Evolutionary conservation across 1,139 yeast species (phyloP).

Genomic region (Taiozyma sp.): DNA sequence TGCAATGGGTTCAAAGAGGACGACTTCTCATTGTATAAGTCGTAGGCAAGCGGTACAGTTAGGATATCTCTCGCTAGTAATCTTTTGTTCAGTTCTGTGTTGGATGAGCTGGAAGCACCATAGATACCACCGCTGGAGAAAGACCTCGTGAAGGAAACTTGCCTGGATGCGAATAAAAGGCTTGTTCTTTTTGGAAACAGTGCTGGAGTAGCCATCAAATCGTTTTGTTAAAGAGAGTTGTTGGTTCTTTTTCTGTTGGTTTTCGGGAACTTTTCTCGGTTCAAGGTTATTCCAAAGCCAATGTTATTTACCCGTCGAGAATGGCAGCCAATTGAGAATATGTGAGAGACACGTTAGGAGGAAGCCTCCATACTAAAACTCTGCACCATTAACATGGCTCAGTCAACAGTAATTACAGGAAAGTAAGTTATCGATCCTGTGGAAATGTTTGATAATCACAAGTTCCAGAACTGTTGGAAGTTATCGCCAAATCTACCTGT

Average conservation of each 20-base stretch:
- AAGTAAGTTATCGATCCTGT: too few species aligned
- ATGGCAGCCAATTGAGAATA: too few species aligned
- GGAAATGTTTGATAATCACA: too few species aligned
- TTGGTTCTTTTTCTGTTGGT: background rate
- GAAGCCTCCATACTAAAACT: too few species aligned
- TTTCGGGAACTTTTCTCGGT: background rate
- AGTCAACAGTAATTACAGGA: too few species aligned
- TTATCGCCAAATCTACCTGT: too few species aligned
- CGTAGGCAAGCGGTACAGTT: constrained; percentile 43
- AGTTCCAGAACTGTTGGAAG: too few species aligned
- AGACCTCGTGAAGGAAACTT: background rate
- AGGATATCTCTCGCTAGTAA: constrained; percentile 28
- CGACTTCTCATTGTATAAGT: constrained; percentile 29
- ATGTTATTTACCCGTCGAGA: too few species aligned
- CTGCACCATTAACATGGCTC: too few species aligned
- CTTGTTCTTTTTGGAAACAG: background rate
- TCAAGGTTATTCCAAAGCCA: too few species aligned
- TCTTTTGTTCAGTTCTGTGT: constrained; percentile 9
- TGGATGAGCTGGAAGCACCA: background rate
- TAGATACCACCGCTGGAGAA: background rate
- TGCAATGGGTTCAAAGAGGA: constrained; percentile 21
- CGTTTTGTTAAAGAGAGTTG: background rate
- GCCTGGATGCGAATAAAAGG: background rate
- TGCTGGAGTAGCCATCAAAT: background rate
- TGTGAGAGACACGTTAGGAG: too few species aligned